Evolutionary conservation across 768 basidiomycete genomes (phyloP).

Genomic region (Mycena rebaudengoi): DNA sequence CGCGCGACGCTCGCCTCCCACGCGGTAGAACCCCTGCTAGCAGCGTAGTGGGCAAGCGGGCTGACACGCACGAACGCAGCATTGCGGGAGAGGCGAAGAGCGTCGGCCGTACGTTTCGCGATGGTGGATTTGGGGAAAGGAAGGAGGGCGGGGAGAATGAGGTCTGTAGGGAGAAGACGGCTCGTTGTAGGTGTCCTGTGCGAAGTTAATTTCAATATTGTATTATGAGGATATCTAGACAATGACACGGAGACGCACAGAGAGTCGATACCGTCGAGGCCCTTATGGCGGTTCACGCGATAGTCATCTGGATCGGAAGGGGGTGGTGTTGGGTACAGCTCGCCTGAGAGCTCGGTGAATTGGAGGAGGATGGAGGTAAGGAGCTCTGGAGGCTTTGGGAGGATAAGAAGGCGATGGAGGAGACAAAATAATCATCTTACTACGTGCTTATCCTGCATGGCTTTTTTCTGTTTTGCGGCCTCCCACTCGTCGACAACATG

Average conservation of each 20-base stretch:
- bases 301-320: slow-evolving; percentile 31
- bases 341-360: slow-evolving; percentile 59
- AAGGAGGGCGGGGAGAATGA: slow-evolving; percentile 56
- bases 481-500: slow-evolving; percentile 74
- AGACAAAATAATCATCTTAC: slow-evolving; percentile 53
- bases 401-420: slow-evolving; percentile 24
- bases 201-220: background rate
- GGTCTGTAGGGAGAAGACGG: slow-evolving; percentile 58
- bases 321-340: slow-evolving; percentile 56
- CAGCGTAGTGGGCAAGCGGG: slow-evolving; percentile 74
- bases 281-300: slow-evolving; percentile 47
- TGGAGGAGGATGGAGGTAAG: slow-evolving; percentile 63
- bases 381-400: slow-evolving; percentile 74
- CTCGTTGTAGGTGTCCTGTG: slow-evolving; percentile 50
- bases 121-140: slow-evolving; percentile 65
- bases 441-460: slow-evolving; percentile 66
- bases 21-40: slow-evolving; percentile 76
- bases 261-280: slow-evolving; percentile 59
- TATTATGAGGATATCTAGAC: background rate
- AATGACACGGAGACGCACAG: too few relatives aligned
- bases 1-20: slow-evolving; percentile 79
- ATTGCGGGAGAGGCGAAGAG: slow-evolving; percentile 72
- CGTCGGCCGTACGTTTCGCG: slow-evolving; percentile 65
- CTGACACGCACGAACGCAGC: slow-evolving; percentile 60
- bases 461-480: slow-evolving; percentile 62